Conservation (phyloP, 805 yeast species). For the Clavispora carvajalis region DNA sequence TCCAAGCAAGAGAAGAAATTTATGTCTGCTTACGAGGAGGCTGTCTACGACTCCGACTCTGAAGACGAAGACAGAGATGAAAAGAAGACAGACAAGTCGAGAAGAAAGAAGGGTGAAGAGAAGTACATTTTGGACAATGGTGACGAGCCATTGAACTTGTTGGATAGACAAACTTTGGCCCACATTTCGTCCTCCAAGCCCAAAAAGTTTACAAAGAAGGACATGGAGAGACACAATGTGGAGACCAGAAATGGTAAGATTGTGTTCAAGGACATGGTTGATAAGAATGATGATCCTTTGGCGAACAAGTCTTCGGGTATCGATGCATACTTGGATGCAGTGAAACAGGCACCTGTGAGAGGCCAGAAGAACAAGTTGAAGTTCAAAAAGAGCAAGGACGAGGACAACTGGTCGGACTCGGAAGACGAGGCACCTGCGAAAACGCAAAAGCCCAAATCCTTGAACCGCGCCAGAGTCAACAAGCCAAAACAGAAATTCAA, state of each 20-base stretch:
- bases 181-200: constrained; percentile 89
- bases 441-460: constrained; percentile 11
- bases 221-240: constrained; percentile 29
- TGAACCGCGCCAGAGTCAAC: constrained; percentile 19
- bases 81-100: constrained; percentile 32
- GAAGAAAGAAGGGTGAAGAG: constrained; percentile 30
- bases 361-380: constrained; percentile 91
- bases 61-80: constrained; percentile 55
- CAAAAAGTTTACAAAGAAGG: constrained; percentile 45
- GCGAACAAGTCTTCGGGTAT: constrained; percentile 52
- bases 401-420: constrained; percentile 44
- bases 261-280: constrained; percentile 50
- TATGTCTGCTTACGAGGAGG: constrained; percentile 89
- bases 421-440: constrained; percentile 26
- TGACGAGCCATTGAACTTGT: constrained; percentile 78
- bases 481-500: constrained; percentile 48
- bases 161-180: constrained; percentile 79
- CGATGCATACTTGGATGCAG: constrained; percentile 91
- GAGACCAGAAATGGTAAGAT: constrained; percentile 60
- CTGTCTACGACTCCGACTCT: constrained; percentile 63
- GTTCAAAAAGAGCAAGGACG: constrained; percentile 62
- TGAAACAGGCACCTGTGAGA: constrained; percentile 86
- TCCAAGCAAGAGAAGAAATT: constrained; percentile 40
- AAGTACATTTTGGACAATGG: constrained; percentile 76
- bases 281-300: constrained; percentile 39